A percentile compares a stretch with the other conserved stretches of the same genome.
Conservation (phyloP, 768 basidiomycete species). For the Leccinum fibrillosum region DNA sequence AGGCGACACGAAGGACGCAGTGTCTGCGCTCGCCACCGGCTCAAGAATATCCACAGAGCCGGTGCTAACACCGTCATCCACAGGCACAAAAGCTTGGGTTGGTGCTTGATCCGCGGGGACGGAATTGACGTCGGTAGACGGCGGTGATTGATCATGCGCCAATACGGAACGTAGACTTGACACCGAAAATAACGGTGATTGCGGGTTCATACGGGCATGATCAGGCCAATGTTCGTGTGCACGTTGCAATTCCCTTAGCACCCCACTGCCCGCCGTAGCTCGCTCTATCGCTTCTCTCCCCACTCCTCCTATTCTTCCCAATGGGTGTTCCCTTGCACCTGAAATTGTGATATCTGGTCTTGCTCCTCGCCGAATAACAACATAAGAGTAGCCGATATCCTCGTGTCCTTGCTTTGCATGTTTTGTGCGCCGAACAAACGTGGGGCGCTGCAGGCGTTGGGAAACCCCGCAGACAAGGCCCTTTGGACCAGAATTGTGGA, state of each 20-base stretch:
- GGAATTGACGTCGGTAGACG: constrained; percentile 16
- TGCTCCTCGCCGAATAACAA: constrained; percentile 77
- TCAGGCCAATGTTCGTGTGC: constrained; percentile 19
- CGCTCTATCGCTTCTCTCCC: constrained; percentile 31
- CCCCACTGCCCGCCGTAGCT: constrained; percentile 11
- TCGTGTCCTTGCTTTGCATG: constrained; percentile 84
- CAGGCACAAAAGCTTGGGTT: constrained; percentile 14
- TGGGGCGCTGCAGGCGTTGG: constrained; percentile 83
- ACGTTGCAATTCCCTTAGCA: constrained; percentile 25
- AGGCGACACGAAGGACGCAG: constrained; percentile 21
- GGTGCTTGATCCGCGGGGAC: constrained; percentile 22
- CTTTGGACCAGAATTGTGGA: constrained; percentile 53
- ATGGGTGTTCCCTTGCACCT: constrained; percentile 5
- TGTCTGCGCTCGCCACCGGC: constrained; percentile 16
- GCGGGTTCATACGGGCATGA: constrained; percentile 17
- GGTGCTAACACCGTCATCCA: constrained; percentile 17
- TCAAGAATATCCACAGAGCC: constrained; percentile 12
- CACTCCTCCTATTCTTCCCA: constrained; percentile 31
- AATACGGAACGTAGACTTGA: constrained; percentile 7
- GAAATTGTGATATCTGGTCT: constrained; percentile 45
- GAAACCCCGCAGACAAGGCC: constrained; percentile 75
- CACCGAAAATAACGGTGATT: constrained; percentile 24
- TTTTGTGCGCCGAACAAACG: constrained; percentile 84
- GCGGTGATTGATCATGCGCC: constrained; percentile 12
- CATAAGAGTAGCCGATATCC: constrained; percentile 85